Percentiles rank a stretch among this genome's conserved stretches.
These are phyloP conservation scores for Scedosporium dehoogii DNA, from an alignment of 2,329 filamentous ascomycete genomes.

Conservation along the genomic window DNA sequence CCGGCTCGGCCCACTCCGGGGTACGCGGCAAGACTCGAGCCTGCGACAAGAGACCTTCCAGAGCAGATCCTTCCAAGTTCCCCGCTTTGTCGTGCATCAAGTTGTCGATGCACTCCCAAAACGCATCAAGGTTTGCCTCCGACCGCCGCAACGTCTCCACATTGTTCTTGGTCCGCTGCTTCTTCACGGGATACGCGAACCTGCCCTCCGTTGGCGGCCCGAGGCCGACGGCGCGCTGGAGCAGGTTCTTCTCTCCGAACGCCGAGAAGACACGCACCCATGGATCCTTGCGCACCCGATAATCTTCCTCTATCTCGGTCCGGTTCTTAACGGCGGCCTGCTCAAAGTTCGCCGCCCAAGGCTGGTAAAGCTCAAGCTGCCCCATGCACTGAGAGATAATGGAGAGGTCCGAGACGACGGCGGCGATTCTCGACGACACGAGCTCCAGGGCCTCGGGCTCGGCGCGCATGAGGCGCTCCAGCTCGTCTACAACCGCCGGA, in stretches of 20 bases:
- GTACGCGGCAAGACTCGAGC: conserved; percentile 34
- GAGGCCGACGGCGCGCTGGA: not conserved
- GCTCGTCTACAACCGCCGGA: conserved; percentile 32
- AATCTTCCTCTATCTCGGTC: not conserved
- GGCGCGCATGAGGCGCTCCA: conserved; percentile 31
- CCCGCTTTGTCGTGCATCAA: conserved; percentile 11
- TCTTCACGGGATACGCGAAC: conserved; percentile 33
- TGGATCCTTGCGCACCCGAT: not conserved
- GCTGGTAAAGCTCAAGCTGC: conserved; percentile 36
- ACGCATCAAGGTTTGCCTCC: conserved; percentile 35
- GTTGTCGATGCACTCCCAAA: conserved; percentile 30
- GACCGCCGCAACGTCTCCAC: conserved; percentile 32
- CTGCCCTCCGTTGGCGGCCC: conserved; percentile 24
- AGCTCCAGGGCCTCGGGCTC: conserved; percentile 24
- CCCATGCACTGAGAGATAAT: conserved; percentile 31
- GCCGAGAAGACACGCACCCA: not conserved
- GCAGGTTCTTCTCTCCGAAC: not conserved
- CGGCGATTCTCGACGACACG: conserved; percentile 25
- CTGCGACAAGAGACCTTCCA: conserved; percentile 20
- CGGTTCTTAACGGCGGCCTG: conserved; percentile 8
- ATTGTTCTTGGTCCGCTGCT: conserved; percentile 33
- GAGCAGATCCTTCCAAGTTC: conserved; percentile 16
- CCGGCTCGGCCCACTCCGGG: conserved; percentile 32
- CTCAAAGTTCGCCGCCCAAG: conserved; percentile 35
- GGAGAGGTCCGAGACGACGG: conserved; percentile 31